These are phyloP conservation scores for Beauveria medogensis DNA, from an alignment of 2,329 filamentous ascomycete genomes.

Conservation along the genomic window DNA sequence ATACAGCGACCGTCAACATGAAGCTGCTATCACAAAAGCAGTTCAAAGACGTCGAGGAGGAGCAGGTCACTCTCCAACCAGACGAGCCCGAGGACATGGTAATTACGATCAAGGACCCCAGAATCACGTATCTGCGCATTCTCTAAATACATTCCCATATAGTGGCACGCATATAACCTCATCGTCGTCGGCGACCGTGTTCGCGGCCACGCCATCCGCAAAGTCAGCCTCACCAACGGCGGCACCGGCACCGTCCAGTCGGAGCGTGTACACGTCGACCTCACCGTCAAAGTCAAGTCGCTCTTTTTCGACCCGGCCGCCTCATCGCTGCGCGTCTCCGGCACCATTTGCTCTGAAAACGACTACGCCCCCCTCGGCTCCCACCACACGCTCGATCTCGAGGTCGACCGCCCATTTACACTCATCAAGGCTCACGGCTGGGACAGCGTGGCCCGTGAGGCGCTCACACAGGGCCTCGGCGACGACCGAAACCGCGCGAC, in stretches of 20 bases:
- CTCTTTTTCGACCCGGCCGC: conserved; percentile 51
- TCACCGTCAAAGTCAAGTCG: conserved; percentile 48
- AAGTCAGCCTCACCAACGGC: conserved; percentile 40
- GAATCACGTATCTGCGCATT: conserved; percentile 8
- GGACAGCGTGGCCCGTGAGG: conserved; percentile 80
- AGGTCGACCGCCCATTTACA: conserved; percentile 80
- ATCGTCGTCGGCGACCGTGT: conserved; percentile 46
- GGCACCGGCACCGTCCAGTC: conserved; percentile 41
- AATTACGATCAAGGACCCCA: conserved; percentile 10
- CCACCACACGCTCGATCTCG: conserved; percentile 65
- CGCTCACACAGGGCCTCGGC: conserved; percentile 70
- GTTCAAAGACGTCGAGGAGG: conserved; percentile 30
- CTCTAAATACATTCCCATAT: background rate
- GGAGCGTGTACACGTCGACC: conserved; percentile 47
- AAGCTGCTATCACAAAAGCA: conserved; percentile 32
- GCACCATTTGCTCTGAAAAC: conserved; percentile 46
- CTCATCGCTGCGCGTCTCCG: conserved; percentile 48
- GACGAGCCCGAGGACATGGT: conserved; percentile 42
- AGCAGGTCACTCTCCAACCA: conserved; percentile 33
- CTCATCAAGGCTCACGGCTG: conserved; percentile 76
- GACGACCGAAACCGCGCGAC: conserved; percentile 73
- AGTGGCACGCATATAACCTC: conserved; percentile 56
- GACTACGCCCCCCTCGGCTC: conserved; percentile 44
- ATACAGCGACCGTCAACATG: conserved; percentile 21
- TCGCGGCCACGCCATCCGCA: conserved; percentile 47